Evolutionary conservation across 345 rosid species (phyloP).

Genomic region (Murraya paniculata): DNA sequence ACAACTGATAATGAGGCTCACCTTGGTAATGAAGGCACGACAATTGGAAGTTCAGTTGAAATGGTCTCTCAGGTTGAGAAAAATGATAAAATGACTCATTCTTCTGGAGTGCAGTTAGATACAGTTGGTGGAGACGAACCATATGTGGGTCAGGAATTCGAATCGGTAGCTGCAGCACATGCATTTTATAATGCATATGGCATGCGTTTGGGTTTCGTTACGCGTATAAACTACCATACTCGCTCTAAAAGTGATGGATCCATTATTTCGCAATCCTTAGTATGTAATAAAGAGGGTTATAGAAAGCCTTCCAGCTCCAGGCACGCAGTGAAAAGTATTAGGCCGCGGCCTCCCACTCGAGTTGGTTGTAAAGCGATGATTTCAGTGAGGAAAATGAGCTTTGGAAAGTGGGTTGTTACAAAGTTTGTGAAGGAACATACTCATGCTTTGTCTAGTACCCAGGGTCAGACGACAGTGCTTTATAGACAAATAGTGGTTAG

Average conservation of each 20-base stretch:
- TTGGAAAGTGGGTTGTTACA: conserved; percentile 21
- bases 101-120: conserved; percentile 4
- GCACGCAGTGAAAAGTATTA: conserved; percentile 5
- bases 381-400: conserved; percentile 15
- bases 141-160: conserved; percentile 26
- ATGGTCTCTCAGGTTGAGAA: conserved; percentile 1
- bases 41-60: conserved; percentile 10
- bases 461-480: background rate
- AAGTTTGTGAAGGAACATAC: conserved; percentile 26
- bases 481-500: conserved; percentile 17
- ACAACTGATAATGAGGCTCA: conserved; percentile 8
- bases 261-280: conserved; percentile 16
- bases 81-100: background rate
- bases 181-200: conserved; percentile 24
- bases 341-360: conserved; percentile 12
- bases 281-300: conserved; percentile 28
- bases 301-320: conserved; percentile 6
- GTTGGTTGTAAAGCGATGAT: conserved; percentile 28
- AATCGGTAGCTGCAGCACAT: conserved; percentile 20
- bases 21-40: background rate
- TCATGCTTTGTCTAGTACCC: conserved; percentile 10
- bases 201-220: conserved; percentile 21
- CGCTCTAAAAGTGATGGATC: conserved; percentile 17
- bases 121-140: conserved; percentile 13
- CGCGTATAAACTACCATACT: conserved; percentile 18